Base-by-base conservation (phyloP, 2,329 filamentous ascomycete genomes). In the Parascedosporium putredinis region DNA sequence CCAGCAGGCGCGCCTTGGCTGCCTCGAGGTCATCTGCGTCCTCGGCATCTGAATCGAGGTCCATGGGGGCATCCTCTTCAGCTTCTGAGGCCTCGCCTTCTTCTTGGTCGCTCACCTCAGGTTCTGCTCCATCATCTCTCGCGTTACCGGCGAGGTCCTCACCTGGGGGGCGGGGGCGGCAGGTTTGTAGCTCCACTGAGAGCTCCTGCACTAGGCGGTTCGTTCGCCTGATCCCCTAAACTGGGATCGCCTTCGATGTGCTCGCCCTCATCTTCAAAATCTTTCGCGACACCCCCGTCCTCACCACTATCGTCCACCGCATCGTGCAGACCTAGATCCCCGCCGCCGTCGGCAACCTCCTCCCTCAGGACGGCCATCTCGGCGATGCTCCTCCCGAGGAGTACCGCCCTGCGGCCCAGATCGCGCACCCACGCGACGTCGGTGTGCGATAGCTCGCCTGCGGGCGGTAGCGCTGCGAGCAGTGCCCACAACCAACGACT, bases 401-500 rank as follows among this genome's bases (percentile, higher is more conserved):
- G 61, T 18, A 84, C 79, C 1, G 88, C 88, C 55, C 82, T 77
- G 64, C 88, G 88, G 1, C 86, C 89, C 29, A 97, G 64, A 51
- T 93, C 87, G 47, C 91, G 75, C 24, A 96, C 70, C 58, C 81
- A 79, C 4, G 81, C 83, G 27, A 95, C 78, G 59, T 93, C 85
- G 40, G 81, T 77, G 54, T 87, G 84, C 53, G 80, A 79, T 62
- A 96, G 69, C 62, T 86, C 81, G 1, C 88, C 88, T 8, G 79
- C 69, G 31, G 87, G 85, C 1, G 86, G 83, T 52, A 91, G 74
- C 51, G 81, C 77, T 2, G 86, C 88, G 42, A 96, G 70, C 51
- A 95, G 65, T 0, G 84, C 82, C 90, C 89, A 96, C 3, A 87
- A 71, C 91, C 91, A 97, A 14, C 81, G 75, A 52, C 88, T 89